Percentiles rank a stretch among this genome's conserved stretches.
Evolutionary conservation across 768 basidiomycete species (phyloP).

Genomic region (Calocybe indica): DNA sequence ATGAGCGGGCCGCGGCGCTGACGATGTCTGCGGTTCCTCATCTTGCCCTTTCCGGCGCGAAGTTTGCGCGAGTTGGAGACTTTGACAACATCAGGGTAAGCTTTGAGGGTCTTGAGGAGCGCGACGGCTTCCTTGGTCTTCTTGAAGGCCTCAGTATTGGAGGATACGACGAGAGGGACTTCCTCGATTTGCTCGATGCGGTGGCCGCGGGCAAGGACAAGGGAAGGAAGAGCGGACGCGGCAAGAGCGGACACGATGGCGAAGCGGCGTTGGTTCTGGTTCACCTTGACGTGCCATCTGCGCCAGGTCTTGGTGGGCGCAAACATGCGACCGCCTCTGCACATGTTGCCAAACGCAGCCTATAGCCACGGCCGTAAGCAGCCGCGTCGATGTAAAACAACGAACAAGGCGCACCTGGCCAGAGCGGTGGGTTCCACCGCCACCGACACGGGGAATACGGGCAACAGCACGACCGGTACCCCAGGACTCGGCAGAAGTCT

Average conservation of each 20-base stretch:
- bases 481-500: constrained; percentile 99
- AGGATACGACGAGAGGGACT: constrained; percentile 87
- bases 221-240: constrained; percentile 94
- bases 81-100: constrained; percentile 91
- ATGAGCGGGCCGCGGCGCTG: constrained; percentile 97
- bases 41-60: constrained; percentile 95
- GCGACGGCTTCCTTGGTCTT: constrained; percentile 98
- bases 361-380: constrained; percentile 18
- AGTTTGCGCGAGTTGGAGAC: constrained; percentile 97
- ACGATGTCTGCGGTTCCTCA: constrained; percentile 94
- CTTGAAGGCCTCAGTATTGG: constrained; percentile 75
- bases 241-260: constrained; percentile 97
- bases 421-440: constrained; percentile 96
- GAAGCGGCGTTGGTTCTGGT: constrained; percentile 98
- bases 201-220: constrained; percentile 98
- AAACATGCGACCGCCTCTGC: constrained; percentile 99
- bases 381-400: not conserved
- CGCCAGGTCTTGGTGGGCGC: constrained; percentile 99
- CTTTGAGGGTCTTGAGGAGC: constrained; percentile 84
- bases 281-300: constrained; percentile 99
- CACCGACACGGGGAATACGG: constrained; percentile 99
- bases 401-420: constrained; percentile 65
- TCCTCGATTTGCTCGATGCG: constrained; percentile 96
- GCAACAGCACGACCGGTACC: constrained; percentile 99
- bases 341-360: constrained; percentile 99